Percentiles rank a stretch among this genome's conserved stretches.
These are phyloP conservation scores for Phialocephala sp. DNA, from an alignment of 2,329 filamentous ascomycete genomes.

Conservation along the genomic window DNA sequence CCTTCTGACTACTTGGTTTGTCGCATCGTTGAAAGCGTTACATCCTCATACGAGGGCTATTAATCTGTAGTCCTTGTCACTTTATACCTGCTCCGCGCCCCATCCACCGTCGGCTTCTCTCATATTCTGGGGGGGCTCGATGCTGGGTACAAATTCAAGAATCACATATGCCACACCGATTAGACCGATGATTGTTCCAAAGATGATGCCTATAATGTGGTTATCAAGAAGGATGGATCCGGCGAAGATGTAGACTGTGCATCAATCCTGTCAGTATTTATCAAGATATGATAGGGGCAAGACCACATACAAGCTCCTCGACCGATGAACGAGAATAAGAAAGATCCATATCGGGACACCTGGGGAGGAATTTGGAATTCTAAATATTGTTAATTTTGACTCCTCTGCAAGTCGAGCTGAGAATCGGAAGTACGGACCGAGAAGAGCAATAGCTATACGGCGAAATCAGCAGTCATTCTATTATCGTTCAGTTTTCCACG, in stretches of 20 bases:
- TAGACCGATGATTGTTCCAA: conserved; percentile 78
- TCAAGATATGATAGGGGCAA: background rate
- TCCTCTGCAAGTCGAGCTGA: background rate
- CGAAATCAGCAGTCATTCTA: conserved; percentile 31
- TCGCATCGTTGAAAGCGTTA: background rate
- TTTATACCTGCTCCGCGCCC: conserved; percentile 43
- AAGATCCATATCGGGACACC: conserved; percentile 90
- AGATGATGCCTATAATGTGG: conserved; percentile 70
- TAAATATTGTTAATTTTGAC: conserved; percentile 35
- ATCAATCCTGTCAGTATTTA: conserved; percentile 29
- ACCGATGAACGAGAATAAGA: conserved; percentile 97
- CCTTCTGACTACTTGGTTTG: background rate
- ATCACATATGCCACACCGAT: conserved; percentile 78
- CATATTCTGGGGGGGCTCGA: conserved; percentile 68
- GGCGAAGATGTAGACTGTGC: conserved; percentile 91
- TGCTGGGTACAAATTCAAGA: conserved; percentile 79
- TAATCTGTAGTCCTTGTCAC: conserved; percentile 1
- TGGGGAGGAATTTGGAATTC: conserved; percentile 97
- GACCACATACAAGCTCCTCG: conserved; percentile 84
- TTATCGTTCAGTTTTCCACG: background rate
- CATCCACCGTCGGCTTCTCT: conserved; percentile 43
- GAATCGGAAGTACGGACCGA: conserved; percentile 51
- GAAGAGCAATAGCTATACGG: conserved; percentile 66
- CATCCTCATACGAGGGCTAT: background rate
- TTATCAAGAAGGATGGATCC: conserved; percentile 82